Evolutionary conservation across 257 asterid species (phyloP), one percentile per base, ranked within the genome.

Genomic region (Solanum pimpinellifolium): DNA sequence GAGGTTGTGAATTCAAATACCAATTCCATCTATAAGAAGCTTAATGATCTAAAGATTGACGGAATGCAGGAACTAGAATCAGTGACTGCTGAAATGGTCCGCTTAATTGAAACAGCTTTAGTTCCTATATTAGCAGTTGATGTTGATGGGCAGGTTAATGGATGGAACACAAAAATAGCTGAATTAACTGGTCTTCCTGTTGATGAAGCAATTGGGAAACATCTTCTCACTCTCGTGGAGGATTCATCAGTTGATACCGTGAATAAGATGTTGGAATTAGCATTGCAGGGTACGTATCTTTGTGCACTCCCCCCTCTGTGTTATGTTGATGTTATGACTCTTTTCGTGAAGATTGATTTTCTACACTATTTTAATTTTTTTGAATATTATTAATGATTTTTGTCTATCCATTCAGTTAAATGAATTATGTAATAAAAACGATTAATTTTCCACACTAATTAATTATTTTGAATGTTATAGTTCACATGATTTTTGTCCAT

Each of bases 121-220:
- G 99, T 95, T 42, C 98, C 98, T 20, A 95, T 95, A 80, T 91
- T 96, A 88, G 98, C 98, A 1, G 98, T 97, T 84, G 98, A 93
- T 88, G 93, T 91, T 6, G 96, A 94, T 86, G 99, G 99, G 66
- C 83, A 88, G 84, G 98, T 96, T 82, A 96, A 95, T 69, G 99
- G 99, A 4, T 96, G 99, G 99, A 96, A 96, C 90, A 90, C 95
- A 35, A 96, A 95, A 87, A 92, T 96, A 68, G 93, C 98, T 18
- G 95, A 95, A 86, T 86, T 96, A 81, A 95, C 99, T 29, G 98
- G 96, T 68, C 96, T 96, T 75, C 73, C 93, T 27, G 98, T 96
- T 75, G 97, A 93, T 86, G 87, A 90, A 76, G 99, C 98, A n/a
- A 94, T 94, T 31, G 98, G 99, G 47, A 87, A 73, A 88, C 94